Conservation (phyloP, 148 eudicot genomes). For the Polygonum maritimum region DNA sequence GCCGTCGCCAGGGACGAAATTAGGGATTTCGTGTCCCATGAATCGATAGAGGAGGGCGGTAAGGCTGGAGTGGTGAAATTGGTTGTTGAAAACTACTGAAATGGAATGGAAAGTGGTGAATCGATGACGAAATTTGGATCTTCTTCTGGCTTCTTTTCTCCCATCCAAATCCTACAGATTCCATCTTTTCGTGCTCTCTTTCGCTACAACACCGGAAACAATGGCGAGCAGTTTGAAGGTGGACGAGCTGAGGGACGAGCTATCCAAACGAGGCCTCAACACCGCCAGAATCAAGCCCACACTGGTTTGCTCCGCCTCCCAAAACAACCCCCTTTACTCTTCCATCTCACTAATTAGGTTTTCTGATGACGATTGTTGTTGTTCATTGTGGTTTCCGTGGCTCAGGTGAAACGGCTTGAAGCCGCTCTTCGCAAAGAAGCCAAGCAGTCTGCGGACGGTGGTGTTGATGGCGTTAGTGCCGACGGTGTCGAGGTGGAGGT, state of each 20-base stretch:
- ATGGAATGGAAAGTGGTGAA: no score
- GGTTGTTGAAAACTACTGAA: no score
- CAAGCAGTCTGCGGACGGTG: constrained; percentile 14
- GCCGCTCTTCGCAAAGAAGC: constrained; percentile 36
- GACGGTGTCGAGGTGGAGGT: neutral
- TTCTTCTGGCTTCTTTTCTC: no score
- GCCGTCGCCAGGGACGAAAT: no score
- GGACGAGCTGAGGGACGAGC: constrained; percentile 62
- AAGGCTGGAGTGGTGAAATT: no score
- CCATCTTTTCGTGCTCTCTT: neutral
- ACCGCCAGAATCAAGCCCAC: constrained; percentile 61
- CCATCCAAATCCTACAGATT: neutral
- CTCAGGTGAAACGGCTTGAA: constrained; percentile 57
- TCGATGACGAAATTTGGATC: no score
- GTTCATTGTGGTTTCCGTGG: neutral
- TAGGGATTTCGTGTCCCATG: no score
- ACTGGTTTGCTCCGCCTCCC: constrained; percentile 26
- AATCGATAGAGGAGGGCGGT: no score
- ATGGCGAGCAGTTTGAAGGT: constrained; percentile 48
- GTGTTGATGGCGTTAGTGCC: neutral
- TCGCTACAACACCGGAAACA: neutral
- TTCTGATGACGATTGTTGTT: neutral
- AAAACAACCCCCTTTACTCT: neutral
- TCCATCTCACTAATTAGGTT: neutral
- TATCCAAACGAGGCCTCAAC: constrained; percentile 57